A percentile compares a stretch with the other conserved stretches of the same genome.
phyloP scores from a whole-genome alignment of 2,329 filamentous ascomycete species.

The Dactylellina leptospora region DNA sequence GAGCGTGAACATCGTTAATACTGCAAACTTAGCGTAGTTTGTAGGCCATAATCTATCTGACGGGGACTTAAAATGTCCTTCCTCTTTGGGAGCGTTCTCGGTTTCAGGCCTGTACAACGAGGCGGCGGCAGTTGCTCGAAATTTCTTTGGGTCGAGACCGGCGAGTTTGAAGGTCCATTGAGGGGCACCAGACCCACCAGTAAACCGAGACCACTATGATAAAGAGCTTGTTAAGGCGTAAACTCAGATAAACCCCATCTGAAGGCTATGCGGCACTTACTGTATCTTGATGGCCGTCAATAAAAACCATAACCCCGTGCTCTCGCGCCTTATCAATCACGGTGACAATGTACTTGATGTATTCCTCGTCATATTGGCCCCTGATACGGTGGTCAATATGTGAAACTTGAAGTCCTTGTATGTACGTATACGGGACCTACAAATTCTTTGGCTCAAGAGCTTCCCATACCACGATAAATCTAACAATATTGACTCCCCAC shows the following conservation, averaged over 20 bases:
- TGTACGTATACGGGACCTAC: conserved; percentile 35
- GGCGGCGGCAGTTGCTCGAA: conserved; percentile 53
- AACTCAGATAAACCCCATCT: background rate
- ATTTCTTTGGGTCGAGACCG: conserved; percentile 59
- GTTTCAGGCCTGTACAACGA: conserved; percentile 51
- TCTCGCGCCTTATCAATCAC: conserved; percentile 60
- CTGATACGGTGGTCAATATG: conserved; percentile 14
- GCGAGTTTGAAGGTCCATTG: conserved; percentile 62
- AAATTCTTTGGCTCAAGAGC: conserved; percentile 59
- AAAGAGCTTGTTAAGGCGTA: background rate
- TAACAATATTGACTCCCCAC: conserved; percentile 61
- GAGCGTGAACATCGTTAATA: conserved; percentile 89
- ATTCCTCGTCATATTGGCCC: conserved; percentile 60
- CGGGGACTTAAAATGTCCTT: conserved; percentile 54
- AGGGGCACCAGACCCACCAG: conserved; percentile 62
- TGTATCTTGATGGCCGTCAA: conserved; percentile 63
- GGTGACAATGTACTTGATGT: conserved; percentile 60
- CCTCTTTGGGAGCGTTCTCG: conserved; percentile 45
- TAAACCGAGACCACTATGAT: conserved; percentile 61
- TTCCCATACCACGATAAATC: conserved; percentile 63
- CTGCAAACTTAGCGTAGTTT: conserved; percentile 87
- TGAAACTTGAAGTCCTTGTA: background rate
- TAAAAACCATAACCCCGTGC: conserved; percentile 62
- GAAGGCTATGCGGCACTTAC: conserved; percentile 38
- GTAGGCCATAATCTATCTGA: conserved; percentile 78